Evolutionary conservation across 768 basidiomycete species (phyloP).

Genomic region (Podaxis pistillaris): DNA sequence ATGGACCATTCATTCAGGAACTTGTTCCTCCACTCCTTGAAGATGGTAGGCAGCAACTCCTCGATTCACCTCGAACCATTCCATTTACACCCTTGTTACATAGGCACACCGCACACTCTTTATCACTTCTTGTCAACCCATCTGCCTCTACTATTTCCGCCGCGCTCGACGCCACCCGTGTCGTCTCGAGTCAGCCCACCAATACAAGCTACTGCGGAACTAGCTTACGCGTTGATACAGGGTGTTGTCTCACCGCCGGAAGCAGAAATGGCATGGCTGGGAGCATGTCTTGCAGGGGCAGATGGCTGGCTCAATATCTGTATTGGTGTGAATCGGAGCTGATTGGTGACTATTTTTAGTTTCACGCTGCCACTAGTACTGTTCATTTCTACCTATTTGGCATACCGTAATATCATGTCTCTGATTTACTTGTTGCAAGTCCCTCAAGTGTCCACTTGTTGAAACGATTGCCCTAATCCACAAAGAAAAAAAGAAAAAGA

Average conservation of each 20-base stretch:
- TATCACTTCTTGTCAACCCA: conserved; percentile 65
- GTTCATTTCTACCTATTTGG: not conserved
- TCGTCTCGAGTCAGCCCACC: conserved; percentile 40
- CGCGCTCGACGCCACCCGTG: conserved; percentile 42
- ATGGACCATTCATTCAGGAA: conserved; percentile 90
- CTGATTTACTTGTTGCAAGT: too few species aligned
- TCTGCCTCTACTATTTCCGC: conserved; percentile 78
- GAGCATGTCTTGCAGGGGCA: conserved; percentile 85
- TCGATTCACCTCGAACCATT: not conserved
- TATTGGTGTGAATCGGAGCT: conserved; percentile 43
- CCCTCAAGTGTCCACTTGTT: too few species aligned
- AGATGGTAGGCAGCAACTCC: conserved; percentile 55
- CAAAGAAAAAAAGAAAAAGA: not conserved
- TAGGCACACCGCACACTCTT: conserved; percentile 75
- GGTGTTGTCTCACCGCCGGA: conserved; percentile 82
- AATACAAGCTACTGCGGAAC: conserved; percentile 39
- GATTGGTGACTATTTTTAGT: not conserved
- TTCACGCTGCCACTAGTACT: not conserved
- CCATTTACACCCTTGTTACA: not conserved
- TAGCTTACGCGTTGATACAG: conserved; percentile 81
- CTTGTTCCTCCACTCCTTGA: conserved; percentile 76
- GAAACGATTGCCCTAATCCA: not conserved
- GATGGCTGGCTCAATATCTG: conserved; percentile 96
- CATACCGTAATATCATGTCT: not conserved
- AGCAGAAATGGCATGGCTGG: conserved; percentile 93